Conservation (phyloP, 768 basidiomycete genomes). For the Rossbeevera mucosa region DNA sequence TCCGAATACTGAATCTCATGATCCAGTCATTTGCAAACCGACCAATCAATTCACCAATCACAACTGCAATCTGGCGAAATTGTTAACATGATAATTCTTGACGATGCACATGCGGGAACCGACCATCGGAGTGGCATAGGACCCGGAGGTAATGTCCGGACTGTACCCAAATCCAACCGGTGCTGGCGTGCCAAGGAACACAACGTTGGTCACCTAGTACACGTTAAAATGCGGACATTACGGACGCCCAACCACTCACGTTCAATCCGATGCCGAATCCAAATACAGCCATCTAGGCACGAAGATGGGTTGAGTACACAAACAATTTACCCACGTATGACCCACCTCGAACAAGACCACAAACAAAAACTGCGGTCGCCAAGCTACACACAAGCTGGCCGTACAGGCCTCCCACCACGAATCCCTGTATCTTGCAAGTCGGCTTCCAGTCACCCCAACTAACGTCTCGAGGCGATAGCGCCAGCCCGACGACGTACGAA, state of each 20-base stretch:
- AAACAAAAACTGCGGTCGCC: slow-evolving; percentile 46
- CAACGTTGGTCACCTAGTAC: slow-evolving; percentile 47
- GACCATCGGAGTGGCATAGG: slow-evolving; percentile 44
- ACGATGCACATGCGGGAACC: not conserved
- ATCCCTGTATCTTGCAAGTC: slow-evolving; percentile 43
- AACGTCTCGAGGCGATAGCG: slow-evolving; percentile 43
- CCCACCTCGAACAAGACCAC: slow-evolving; percentile 38
- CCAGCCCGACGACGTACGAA: slow-evolving; percentile 27
- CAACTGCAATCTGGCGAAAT: slow-evolving; percentile 37
- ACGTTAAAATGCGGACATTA: not conserved
- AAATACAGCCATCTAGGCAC: slow-evolving; percentile 37
- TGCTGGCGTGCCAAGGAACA: slow-evolving; percentile 45
- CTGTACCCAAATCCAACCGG: slow-evolving; percentile 47
- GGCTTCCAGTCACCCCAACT: slow-evolving; percentile 43
- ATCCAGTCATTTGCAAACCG: slow-evolving; percentile 49
- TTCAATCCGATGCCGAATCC: slow-evolving; percentile 48
- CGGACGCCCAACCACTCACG: slow-evolving; percentile 18
- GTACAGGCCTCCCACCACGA: slow-evolving; percentile 34
- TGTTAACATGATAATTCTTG: not conserved
- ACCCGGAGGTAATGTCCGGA: slow-evolving; percentile 38
- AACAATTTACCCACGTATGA: not conserved
- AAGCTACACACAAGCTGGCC: slow-evolving; percentile 38
- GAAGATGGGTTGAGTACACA: not conserved
- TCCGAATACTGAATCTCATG: slow-evolving; percentile 38
- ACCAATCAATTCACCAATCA: slow-evolving; percentile 50